These are phyloP conservation scores for Nyssa sinensis DNA, from an alignment of 148 eudicot species.

Conservation along the genomic window DNA sequence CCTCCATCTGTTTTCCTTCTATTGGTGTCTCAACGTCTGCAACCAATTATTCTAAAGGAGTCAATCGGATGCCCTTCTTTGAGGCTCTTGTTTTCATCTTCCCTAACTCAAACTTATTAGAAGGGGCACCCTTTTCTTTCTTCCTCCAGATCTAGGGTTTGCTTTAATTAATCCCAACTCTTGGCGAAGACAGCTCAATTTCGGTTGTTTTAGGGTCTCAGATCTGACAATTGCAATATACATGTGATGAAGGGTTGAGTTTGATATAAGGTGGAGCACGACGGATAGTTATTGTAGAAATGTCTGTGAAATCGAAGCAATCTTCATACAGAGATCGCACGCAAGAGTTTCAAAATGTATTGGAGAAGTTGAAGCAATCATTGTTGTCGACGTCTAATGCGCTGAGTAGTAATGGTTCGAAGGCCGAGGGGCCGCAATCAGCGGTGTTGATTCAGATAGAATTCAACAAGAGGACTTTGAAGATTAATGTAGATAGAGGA, in stretches of 20 bases:
- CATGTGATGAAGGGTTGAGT: not conserved
- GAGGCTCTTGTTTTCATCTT: too few relatives aligned
- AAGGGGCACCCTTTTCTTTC: too few relatives aligned
- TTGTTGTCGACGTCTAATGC: slow-evolving; percentile 26
- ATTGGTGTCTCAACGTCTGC: too few relatives aligned
- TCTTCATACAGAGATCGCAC: slow-evolving; percentile 78
- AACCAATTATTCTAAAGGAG: too few relatives aligned
- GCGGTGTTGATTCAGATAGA: slow-evolving; percentile 57
- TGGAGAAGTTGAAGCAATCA: slow-evolving; percentile 50
- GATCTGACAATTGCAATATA: not conserved
- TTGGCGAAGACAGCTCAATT: not conserved
- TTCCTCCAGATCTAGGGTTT: not conserved
- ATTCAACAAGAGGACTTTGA: slow-evolving; percentile 52
- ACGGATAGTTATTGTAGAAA: not conserved
- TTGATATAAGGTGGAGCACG: not conserved
- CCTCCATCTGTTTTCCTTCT: too few relatives aligned
- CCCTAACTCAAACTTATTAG: too few relatives aligned
- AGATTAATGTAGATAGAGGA: slow-evolving; percentile 19
- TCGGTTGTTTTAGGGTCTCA: not conserved
- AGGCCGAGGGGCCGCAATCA: slow-evolving; percentile 44
- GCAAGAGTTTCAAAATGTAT: slow-evolving; percentile 53
- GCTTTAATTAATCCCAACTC: not conserved
- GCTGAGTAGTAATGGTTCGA: slow-evolving; percentile 25
- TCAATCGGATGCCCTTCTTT: too few relatives aligned
- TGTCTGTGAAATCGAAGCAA: slow-evolving; percentile 41